Base-by-base conservation (phyloP, 768 basidiomycete species). In the Gautieria morchelliformis region DNA sequence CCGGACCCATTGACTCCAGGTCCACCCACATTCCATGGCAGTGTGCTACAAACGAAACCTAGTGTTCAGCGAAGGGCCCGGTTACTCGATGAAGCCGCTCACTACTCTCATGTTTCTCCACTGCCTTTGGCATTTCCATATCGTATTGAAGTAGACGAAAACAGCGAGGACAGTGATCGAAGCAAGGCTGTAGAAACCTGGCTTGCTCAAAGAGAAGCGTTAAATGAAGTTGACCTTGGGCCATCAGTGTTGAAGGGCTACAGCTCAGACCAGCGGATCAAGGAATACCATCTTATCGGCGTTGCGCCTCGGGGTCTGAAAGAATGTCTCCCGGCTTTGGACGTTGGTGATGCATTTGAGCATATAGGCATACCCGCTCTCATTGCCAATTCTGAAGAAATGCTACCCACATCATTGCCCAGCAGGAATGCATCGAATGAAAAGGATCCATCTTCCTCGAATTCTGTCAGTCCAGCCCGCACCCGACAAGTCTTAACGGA, bases 51-150 rank as follows among this genome's bases (percentile, higher is more conserved):
- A 7, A 73, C 65, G 52, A 73, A 68, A 2, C 89, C 90, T 0
- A 86, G 82, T 65, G 60, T 84, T 20, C 87, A 88, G 66, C 81
- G 88, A 19, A 78, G 89, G 55, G 77, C 85, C 39, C 79, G 85
- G 58, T 72, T 89, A 1, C 71, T 87, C 17, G 69, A 77, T 0
- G 66, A 74, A 0, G 67, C 76, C 41, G 78, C 79, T 4, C 91
- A 93, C 68, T 93, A 83, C 70, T 79, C 86, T n/a, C 83, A 84
- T 66, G 84, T 91, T 55, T 78, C 88, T 3, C 94, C 95, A 0
- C 78, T 91, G 61, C 90, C 92, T 9, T 59, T 87, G 0, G 72
- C 84, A 2, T 97, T 96, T 69, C 95, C 94, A 0, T 92, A 87
- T 68, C 74, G 82, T 33, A 82, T 95, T 24, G 72, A 77, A 50